Evolutionary conservation across 805 yeast genomes (phyloP).

Genomic region (Candida coquimbonensis): DNA sequence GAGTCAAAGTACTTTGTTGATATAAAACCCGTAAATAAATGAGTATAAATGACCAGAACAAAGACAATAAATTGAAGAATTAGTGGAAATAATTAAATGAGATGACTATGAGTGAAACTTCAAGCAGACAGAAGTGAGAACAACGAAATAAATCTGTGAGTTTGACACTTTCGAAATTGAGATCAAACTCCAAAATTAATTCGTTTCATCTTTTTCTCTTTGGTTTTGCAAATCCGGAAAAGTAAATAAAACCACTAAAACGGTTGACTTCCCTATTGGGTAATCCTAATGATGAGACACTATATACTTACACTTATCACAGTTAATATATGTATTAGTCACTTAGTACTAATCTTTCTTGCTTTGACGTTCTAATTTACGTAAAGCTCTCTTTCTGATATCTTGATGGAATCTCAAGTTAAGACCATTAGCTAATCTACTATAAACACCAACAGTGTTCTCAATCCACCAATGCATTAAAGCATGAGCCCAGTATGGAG

Average conservation of each 20-base stretch:
- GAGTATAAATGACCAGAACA: too few relatives aligned
- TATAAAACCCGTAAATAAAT: background rate
- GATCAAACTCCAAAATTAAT: background rate
- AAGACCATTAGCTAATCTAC: conserved; percentile 57
- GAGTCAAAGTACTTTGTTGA: background rate
- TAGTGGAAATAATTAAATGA: too few relatives aligned
- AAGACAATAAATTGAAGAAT: too few relatives aligned
- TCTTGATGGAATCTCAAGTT: conserved; percentile 73
- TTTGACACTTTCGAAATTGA: background rate
- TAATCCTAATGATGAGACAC: background rate
- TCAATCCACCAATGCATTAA: conserved; percentile 79
- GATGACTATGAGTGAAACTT: too few relatives aligned
- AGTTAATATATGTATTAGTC: background rate
- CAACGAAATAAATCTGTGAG: too few relatives aligned
- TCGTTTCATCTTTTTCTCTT: background rate
- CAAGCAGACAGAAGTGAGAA: background rate
- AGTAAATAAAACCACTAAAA: conserved; percentile 10
- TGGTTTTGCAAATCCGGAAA: background rate
- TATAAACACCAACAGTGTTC: conserved; percentile 74
- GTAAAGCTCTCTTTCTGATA: conserved; percentile 78
- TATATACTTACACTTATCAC: background rate
- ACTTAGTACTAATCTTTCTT: conserved; percentile 11
- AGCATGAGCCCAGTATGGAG: conserved; percentile 95
- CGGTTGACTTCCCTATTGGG: conserved; percentile 9
- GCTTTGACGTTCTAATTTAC: conserved; percentile 50